A percentile compares a stretch with the other conserved stretches of the same genome.
Conservation (phyloP, 164 flowering plant genomes). For the Magnolia officinalis region DNA sequence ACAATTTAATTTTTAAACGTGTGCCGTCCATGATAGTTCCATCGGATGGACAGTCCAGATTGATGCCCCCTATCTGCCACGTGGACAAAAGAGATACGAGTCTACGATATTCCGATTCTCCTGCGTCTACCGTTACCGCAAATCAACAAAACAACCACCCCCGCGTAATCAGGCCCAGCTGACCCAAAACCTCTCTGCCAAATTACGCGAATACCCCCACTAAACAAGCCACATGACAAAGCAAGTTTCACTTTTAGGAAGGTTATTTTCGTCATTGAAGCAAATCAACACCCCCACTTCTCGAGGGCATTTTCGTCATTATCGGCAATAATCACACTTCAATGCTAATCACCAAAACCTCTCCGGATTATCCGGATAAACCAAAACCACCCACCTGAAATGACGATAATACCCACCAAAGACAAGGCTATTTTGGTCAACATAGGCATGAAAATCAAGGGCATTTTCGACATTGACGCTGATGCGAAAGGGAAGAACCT, state of each 20-base stretch:
- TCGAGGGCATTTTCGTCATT: conserved; percentile 6
- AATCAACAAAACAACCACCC: neutral
- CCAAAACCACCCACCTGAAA: neutral
- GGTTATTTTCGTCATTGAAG: neutral
- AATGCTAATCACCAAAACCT: conserved; percentile 2
- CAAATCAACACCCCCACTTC: neutral
- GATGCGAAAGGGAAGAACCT: neutral
- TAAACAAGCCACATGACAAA: neutral
- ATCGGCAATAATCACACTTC: neutral
- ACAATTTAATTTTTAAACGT: too few species aligned
- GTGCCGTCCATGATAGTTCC: neutral
- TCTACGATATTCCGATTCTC: neutral
- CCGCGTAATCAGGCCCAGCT: neutral
- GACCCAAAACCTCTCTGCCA: neutral
- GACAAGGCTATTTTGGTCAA: neutral
- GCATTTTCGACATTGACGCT: neutral
- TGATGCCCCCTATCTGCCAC: neutral
- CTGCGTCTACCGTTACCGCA: neutral
- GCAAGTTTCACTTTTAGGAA: neutral
- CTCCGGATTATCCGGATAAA: conserved; percentile 15
- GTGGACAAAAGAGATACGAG: neutral
- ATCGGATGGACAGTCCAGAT: neutral
- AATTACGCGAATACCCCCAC: neutral
- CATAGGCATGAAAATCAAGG: neutral
- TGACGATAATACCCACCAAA: conserved; percentile 2